Base-by-base conservation (phyloP, 371 early-diverging fungal genomes). In the Apophysomyces ossiformis region DNA sequence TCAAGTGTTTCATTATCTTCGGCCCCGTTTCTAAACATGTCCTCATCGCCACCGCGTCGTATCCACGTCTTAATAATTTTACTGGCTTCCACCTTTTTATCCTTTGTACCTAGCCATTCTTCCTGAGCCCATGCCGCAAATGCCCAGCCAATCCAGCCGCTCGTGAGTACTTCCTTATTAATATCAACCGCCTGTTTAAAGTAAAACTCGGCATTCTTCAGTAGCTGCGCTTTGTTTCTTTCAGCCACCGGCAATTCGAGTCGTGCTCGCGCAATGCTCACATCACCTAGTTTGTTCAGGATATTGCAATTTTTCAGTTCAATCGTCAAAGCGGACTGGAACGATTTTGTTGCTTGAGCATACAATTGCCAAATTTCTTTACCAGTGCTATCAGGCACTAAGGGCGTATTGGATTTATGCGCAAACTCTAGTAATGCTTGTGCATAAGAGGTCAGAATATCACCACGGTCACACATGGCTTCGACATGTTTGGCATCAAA, bases 401-500 rank as follows among this genome's bases (percentile, higher is more conserved):
- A 57, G 2, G 69, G 41, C 0, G 58, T 36, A 0, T 68, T 47
- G 35, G 70, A 70, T 39, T 70, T 75, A n/a, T 65, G 26, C 11
- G 65, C 65, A 16, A 69, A 39, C 7, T 78, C 72, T 0, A 72
- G 61, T 21, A 85, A 56, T 0, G 79, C 77, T 44, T 88, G 84
- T 7, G 85, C 89, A 77, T 82, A 90, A 0, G 85, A 71, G 7
- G 84, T 81, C 64, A 87, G 68, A 0, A 90, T 67, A 79, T 92
- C 92, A 4, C 89, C 92, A 50, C 83, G 83, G 66, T 90, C 90
- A 64, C 90, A 90, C 60, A 86, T 68, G 1, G 92, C 89, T 69
- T 90, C 90, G 5, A 88, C 88, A 69, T 89, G 75, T 2, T 75
- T 73, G 3, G 77, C 70, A 41, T 88, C 83, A 15, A 76, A 58